Conservation (phyloP, 495 filamentous ascomycete species). For the Penicillium soppii region DNA sequence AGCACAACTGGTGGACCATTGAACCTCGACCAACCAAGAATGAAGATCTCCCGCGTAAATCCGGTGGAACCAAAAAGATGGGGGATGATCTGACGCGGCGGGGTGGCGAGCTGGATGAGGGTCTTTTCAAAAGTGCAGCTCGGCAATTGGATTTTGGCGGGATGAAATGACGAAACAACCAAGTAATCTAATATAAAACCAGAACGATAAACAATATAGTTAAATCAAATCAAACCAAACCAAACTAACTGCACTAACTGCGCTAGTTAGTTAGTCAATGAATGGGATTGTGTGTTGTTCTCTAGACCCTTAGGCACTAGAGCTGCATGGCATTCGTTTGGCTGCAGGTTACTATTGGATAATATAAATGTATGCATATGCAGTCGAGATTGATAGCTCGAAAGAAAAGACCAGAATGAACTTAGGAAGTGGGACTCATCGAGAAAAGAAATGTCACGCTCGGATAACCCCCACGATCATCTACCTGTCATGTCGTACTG, state of each 20-base stretch:
- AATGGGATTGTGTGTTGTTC: neutral
- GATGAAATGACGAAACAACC: conserved; percentile 42
- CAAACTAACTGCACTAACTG: too few relatives aligned
- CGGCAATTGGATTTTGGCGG: conserved; percentile 82
- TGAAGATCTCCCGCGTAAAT: conserved; percentile 74
- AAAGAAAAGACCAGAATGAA: too few relatives aligned
- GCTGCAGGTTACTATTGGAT: conserved; percentile 5
- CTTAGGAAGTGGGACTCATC: neutral
- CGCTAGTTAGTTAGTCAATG: too few relatives aligned
- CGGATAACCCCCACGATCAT: conserved; percentile 8
- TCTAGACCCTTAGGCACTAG: neutral
- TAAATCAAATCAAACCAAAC: neutral
- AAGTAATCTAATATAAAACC: too few relatives aligned
- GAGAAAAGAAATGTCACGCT: neutral
- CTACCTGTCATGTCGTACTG: conserved; percentile 16
- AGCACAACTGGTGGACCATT: conserved; percentile 82
- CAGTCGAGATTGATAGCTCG: conserved; percentile 11
- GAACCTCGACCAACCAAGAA: conserved; percentile 84
- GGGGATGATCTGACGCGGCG: conserved; percentile 80
- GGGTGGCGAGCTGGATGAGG: conserved; percentile 70
- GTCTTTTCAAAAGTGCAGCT: conserved; percentile 69
- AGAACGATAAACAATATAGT: too few relatives aligned
- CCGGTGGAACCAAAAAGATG: conserved; percentile 69
- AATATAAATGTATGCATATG: neutral
- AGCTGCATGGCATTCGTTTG: conserved; percentile 1